Conservation (phyloP, 2,329 filamentous ascomycete species). For the Xylaria digitata region DNA sequence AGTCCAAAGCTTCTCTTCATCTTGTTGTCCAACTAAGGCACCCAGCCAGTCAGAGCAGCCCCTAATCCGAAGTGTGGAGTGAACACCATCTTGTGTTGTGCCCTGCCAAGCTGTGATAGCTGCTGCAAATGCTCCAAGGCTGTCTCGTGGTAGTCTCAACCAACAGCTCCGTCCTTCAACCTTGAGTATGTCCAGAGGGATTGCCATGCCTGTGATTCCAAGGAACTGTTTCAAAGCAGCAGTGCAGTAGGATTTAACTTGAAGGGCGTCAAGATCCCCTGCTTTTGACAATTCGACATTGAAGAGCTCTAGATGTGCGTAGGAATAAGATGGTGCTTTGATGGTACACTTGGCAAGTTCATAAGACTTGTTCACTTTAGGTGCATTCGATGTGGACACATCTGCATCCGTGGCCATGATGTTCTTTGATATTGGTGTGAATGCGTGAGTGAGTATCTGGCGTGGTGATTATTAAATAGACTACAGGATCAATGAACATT, state of each 20-base stretch:
- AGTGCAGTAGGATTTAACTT: slow-evolving; percentile 71
- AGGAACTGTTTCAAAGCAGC: slow-evolving; percentile 75
- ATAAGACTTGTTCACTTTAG: slow-evolving; percentile 54
- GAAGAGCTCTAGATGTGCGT: slow-evolving; percentile 65
- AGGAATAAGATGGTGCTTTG: slow-evolving; percentile 64
- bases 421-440: slow-evolving; percentile 16
- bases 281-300: slow-evolving; percentile 44
- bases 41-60: slow-evolving; percentile 74
- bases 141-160: slow-evolving; percentile 72
- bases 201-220: slow-evolving; percentile 73
- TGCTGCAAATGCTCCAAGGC: slow-evolving; percentile 70
- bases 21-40: slow-evolving; percentile 63
- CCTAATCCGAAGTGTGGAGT: slow-evolving; percentile 64
- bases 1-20: slow-evolving; percentile 62
- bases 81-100: slow-evolving; percentile 54
- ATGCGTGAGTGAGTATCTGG: background rate
- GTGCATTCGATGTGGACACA: slow-evolving; percentile 4
- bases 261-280: slow-evolving; percentile 67
- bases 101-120: slow-evolving; percentile 75
- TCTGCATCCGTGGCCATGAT: slow-evolving; percentile 25
- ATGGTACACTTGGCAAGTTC: slow-evolving; percentile 65
- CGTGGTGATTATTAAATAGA: background rate
- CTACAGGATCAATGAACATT: background rate
- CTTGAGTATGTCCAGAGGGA: slow-evolving; percentile 77
- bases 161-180: slow-evolving; percentile 67